Percentiles rank a stretch among this genome's conserved stretches.
These are phyloP conservation scores for Rhizoclosmatium sp. DNA, from an alignment of 192 early-diverging fungal genomes.

Conservation along the genomic window DNA sequence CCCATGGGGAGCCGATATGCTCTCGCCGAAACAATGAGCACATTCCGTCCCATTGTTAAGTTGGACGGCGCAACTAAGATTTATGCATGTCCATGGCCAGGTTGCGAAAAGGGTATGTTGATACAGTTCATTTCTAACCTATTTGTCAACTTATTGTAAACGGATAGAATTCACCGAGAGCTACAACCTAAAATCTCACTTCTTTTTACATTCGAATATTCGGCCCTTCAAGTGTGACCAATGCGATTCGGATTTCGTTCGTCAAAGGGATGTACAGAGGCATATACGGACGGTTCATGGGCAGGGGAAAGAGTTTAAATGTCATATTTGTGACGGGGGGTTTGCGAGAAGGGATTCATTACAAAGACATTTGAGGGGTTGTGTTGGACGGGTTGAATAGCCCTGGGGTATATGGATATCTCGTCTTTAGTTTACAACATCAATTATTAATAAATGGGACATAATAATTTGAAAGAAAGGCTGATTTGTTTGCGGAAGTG, in stretches of 20 bases:
- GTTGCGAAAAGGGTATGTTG: neutral
- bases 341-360: neutral
- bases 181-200: conserved; percentile 5
- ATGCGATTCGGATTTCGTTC: neutral
- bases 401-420: no score
- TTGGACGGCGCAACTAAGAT: neutral
- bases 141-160: neutral
- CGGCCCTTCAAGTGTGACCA: conserved; percentile 4
- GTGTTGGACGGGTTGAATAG: neutral
- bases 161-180: neutral
- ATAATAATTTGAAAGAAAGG: no score
- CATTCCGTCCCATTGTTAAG: neutral
- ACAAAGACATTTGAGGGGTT: neutral
- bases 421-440: no score
- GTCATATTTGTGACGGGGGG: neutral
- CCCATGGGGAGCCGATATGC: neutral
- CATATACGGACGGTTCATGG: neutral
- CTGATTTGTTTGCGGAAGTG: no score
- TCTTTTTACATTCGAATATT: conserved; percentile 5
- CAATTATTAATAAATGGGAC: no score
- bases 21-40: neutral
- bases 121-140: neutral
- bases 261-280: neutral
- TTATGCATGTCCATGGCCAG: neutral
- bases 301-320: neutral